These are phyloP conservation scores for Symbiodinium natans DNA, from an alignment of 73 alveolate genomes.

Conservation along the genomic window DNA sequence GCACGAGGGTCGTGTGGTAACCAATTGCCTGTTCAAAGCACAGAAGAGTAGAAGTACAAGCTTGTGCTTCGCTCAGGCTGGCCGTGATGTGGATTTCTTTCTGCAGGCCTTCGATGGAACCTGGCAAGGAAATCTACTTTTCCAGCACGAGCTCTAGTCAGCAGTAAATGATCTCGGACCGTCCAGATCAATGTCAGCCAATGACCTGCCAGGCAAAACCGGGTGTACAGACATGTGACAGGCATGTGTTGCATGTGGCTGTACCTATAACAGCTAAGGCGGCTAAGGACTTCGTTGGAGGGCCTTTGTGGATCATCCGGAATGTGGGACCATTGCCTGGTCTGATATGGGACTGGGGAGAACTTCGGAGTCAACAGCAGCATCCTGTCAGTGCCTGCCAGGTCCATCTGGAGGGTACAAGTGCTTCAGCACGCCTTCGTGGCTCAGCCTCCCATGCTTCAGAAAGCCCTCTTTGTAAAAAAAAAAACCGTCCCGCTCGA, in stretches of 20 bases:
- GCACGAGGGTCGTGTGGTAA: constrained; percentile 53
- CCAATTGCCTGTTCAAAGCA: constrained; percentile 28
- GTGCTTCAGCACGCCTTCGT: constrained; percentile 51
- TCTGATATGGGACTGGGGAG: no score
- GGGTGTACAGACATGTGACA: background rate
- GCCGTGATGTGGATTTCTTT: background rate
- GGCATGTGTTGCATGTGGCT: background rate
- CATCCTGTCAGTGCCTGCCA: background rate
- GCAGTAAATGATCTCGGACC: background rate
- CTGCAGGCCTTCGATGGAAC: background rate
- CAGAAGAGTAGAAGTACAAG: no score
- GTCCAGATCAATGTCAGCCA: constrained; percentile 12
- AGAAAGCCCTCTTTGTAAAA: background rate
- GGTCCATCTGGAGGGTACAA: constrained; percentile 70
- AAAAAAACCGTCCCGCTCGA: no score
- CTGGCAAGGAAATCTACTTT: no score
- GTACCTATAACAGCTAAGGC: no score
- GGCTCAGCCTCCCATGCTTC: constrained; percentile 10
- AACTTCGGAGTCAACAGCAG: background rate
- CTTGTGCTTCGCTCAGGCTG: background rate
- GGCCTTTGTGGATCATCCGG: constrained; percentile 42
- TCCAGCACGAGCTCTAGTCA: no score
- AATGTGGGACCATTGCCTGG: constrained; percentile 18
- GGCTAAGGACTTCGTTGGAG: no score
- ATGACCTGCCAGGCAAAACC: background rate